These are phyloP conservation scores for Cordyceps javanica DNA, from an alignment of 2,329 filamentous ascomycete genomes.

Conservation along the genomic window DNA sequence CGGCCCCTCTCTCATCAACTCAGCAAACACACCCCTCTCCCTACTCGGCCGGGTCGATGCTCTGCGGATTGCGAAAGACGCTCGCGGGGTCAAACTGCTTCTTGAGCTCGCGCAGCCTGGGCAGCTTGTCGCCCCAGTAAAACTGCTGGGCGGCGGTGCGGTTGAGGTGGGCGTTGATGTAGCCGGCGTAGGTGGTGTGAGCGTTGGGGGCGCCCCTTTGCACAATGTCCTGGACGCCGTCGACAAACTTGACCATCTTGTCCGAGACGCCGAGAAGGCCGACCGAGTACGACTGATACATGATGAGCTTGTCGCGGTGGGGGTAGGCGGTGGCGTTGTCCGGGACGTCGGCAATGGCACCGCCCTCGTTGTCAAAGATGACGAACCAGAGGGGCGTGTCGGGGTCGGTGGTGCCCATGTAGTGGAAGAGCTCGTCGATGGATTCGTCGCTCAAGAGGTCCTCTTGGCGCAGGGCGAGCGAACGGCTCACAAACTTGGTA, in stretches of 20 bases:
- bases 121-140: constrained; percentile 52
- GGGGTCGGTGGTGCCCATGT: constrained; percentile 42
- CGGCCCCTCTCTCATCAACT: no score
- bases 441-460: constrained; percentile 40
- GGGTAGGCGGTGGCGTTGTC: constrained; percentile 53
- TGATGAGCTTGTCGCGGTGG: constrained; percentile 58
- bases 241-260: constrained; percentile 44
- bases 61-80: constrained; percentile 55
- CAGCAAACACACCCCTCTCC: no score
- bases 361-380: constrained; percentile 57
- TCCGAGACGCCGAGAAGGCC: constrained; percentile 39
- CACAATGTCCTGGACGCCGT: constrained; percentile 43
- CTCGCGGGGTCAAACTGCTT: constrained; percentile 44
- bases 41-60: constrained; percentile 31
- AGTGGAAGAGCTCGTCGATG: constrained; percentile 46
- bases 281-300: constrained; percentile 56
- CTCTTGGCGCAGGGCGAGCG: constrained; percentile 44
- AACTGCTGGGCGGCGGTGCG: constrained; percentile 36
- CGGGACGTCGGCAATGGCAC: constrained; percentile 51
- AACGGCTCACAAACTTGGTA: constrained; percentile 51
- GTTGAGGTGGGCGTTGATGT: constrained; percentile 49
- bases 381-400: constrained; percentile 53
- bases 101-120: constrained; percentile 43
- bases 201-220: constrained; percentile 29
- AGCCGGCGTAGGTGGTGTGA: constrained; percentile 54